phyloP scores from a whole-genome alignment of 129 eudicot genomes.

The Chrysanthemum lavandulifolium region DNA sequence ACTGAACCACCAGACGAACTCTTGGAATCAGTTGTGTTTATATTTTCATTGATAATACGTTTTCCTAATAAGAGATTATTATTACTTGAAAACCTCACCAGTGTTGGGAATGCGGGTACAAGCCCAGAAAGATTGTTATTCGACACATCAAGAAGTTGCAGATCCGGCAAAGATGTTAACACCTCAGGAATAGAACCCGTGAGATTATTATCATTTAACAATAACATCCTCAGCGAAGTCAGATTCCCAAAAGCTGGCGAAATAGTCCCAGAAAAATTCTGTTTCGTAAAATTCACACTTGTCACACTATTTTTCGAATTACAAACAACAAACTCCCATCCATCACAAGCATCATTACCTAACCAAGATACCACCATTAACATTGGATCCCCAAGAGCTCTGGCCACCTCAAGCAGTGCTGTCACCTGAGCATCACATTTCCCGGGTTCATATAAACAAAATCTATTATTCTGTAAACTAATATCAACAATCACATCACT shows the following conservation, averaged over 20 bases:
- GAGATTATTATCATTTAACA: too few species aligned
- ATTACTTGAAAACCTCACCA: conserved; percentile 22
- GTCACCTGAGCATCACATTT: conserved; percentile 53
- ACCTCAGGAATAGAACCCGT: conserved; percentile 37
- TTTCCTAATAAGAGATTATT: conserved; percentile 31
- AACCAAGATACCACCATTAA: conserved; percentile 35
- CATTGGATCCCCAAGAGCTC: conserved; percentile 40
- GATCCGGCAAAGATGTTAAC: conserved; percentile 33
- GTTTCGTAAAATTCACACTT: conserved; percentile 21
- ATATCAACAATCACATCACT: neutral
- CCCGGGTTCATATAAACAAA: conserved; percentile 37
- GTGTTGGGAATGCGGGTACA: conserved; percentile 26
- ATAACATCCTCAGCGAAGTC: too few species aligned
- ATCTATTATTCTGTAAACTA: conserved; percentile 32
- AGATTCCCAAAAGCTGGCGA: neutral
- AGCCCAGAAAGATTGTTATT: conserved; percentile 45
- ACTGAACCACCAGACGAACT: conserved; percentile 10
- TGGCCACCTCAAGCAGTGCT: conserved; percentile 41
- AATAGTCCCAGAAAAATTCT: conserved; percentile 33
- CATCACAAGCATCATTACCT: conserved; percentile 37
- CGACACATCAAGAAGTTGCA: conserved; percentile 38
- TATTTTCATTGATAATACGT: neutral
- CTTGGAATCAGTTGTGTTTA: neutral
- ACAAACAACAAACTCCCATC: conserved; percentile 17
- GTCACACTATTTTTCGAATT: conserved; percentile 12